Conservation (phyloP, 1,284 basidiomycete species). For the Tilletia setariae region DNA sequence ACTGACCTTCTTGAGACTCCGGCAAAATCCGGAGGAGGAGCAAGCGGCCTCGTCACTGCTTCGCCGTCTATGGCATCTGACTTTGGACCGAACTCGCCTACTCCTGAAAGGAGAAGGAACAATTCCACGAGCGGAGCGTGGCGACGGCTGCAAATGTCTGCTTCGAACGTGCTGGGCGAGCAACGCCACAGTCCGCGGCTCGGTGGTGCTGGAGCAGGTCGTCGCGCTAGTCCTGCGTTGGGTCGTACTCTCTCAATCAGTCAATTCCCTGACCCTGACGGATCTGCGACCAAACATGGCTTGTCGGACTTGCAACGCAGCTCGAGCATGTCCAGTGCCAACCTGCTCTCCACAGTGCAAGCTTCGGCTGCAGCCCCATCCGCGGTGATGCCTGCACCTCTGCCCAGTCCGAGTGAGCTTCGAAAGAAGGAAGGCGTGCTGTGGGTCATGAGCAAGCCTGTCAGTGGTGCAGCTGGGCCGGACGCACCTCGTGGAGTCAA, state of each 20-base stretch:
- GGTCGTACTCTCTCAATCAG: constrained; percentile 1
- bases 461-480: constrained; percentile 29
- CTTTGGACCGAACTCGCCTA: constrained; percentile 9
- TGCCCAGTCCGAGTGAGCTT: neutral
- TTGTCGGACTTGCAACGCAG: neutral
- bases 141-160: neutral
- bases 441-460: constrained; percentile 38
- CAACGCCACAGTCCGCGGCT: neutral
- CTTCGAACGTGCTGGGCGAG: neutral
- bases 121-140: constrained; percentile 11
- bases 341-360: too few species aligned
- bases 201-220: neutral
- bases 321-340: neutral
- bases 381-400: neutral
- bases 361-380: neutral
- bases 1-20: neutral
- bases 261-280: neutral
- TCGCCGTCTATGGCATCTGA: constrained; percentile 11
- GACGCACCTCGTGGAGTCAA: constrained; percentile 39
- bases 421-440: constrained; percentile 45
- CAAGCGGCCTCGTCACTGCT: neutral
- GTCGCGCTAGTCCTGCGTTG: neutral
- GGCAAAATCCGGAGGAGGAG: neutral
- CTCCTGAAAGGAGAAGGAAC: neutral
- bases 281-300: neutral